Evolutionary conservation across 2,329 filamentous ascomycete species (phyloP), one percentile per base, ranked within the genome.

Genomic region (Malbranchea zuffiana): DNA sequence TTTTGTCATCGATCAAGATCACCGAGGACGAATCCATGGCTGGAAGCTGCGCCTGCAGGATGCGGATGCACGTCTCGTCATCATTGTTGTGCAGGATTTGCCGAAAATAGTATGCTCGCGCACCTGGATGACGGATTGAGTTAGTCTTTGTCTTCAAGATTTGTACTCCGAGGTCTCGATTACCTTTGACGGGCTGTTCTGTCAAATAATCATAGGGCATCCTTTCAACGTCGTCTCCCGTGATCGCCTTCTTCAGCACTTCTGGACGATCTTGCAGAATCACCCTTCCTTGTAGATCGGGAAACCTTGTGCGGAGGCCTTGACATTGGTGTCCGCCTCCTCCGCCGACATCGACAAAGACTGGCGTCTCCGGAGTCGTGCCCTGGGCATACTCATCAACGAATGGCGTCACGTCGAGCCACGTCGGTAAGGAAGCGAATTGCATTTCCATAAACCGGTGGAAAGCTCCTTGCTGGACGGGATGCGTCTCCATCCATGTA

Each of bases 261-360:
- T 52, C 41, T 1, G 53, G 54, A 3, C 55, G 46, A 39, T 68
- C 66, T 40, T 69, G 58, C 3, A 69, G 44, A 6, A 67, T 48
- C 3, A 66, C 44, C 4, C 52, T 46, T 0, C 57, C 56, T 1
- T 48, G 44, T 2, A 65, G 38, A 20, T 50, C 32, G 3, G 59
- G 57, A 35, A 51, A 56, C 15, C 47, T 50, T 12, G 47, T 42
- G 26, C 48, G 52, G 5, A 67, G 47, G 3, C 48, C 43, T 3
- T 47, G 46, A n/a, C 53, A 53, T 31, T 62, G 57, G n/a, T 66
- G 58, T 1, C 63, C 63, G 6, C 51, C 48, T 1, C 56, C 57
- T 25, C 64, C 61, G 6, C 61, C 62, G 7, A 67, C 49, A 41
- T 67, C 60, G 2, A 67, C 60, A 30, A 63, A 52, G 18, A 65